A percentile compares a stretch with the other conserved stretches of the same genome.
These are phyloP conservation scores for Suillus americanus DNA, from an alignment of 768 basidiomycete species.

Conservation along the genomic window DNA sequence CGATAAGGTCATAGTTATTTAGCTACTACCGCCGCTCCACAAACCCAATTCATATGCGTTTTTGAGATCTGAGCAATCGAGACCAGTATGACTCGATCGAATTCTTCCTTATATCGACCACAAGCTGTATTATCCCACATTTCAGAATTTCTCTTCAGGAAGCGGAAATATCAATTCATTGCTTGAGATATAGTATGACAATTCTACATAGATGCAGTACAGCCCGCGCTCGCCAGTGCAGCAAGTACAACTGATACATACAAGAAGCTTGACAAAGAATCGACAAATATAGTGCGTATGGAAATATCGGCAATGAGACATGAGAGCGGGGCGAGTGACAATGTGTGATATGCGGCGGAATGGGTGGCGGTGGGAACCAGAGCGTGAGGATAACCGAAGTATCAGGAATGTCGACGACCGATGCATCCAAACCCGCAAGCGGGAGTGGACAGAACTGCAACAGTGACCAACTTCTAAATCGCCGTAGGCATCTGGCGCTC, in stretches of 20 bases:
- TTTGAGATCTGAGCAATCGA: background rate
- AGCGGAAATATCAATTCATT: constrained; percentile 7
- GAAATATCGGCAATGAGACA: constrained; percentile 19
- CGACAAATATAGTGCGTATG: constrained; percentile 17
- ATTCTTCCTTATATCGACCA: background rate
- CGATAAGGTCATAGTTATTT: constrained; percentile 2
- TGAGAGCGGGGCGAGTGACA: constrained; percentile 13
- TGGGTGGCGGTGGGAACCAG: constrained; percentile 24
- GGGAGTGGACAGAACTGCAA: constrained; percentile 13
- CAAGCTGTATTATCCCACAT: background rate
- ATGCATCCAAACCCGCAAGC: constrained; percentile 30
- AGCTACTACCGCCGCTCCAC: background rate
- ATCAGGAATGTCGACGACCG: constrained; percentile 15
- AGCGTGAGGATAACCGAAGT: constrained; percentile 26
- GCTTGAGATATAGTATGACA: constrained; percentile 12
- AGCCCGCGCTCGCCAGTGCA: constrained; percentile 27
- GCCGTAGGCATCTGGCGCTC: constrained; percentile 21
- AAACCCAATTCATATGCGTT: background rate
- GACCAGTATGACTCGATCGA: background rate
- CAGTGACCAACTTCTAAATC: constrained; percentile 12
- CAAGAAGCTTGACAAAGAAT: constrained; percentile 22
- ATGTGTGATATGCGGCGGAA: constrained; percentile 16
- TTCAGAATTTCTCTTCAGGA: background rate
- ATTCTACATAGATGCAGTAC: constrained; percentile 34
- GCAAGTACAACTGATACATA: constrained; percentile 35